Evolutionary conservation across 1,284 basidiomycete genomes (phyloP).

Genomic region (Pseudozyma pruni): DNA sequence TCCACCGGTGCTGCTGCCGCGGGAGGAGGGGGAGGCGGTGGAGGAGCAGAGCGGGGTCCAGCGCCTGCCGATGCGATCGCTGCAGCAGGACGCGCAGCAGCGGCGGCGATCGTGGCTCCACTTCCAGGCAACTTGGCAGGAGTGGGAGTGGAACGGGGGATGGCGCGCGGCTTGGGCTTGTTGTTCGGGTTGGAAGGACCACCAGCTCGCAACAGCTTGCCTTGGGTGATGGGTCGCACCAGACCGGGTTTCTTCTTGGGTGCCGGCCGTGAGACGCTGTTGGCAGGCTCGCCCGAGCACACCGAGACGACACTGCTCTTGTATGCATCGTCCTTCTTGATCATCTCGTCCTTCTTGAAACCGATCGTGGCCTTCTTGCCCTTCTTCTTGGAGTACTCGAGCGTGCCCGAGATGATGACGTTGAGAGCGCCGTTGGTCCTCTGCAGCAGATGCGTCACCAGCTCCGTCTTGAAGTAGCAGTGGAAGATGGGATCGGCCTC

Average conservation of each 20-base stretch:
- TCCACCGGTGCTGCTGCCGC: conserved; percentile 65
- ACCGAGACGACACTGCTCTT: conserved; percentile 94
- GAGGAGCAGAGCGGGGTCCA: conserved; percentile 31
- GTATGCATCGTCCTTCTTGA: conserved; percentile 83
- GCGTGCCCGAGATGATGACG: conserved; percentile 69
- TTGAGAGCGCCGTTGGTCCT: conserved; percentile 81
- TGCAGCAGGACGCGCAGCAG: conserved; percentile 15
- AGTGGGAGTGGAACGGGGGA: conserved; percentile 38
- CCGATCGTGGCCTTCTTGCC: conserved; percentile 91
- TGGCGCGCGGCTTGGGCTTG: conserved; percentile 59
- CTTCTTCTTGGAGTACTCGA: conserved; percentile 89
- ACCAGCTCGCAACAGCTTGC: conserved; percentile 81
- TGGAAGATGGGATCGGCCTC: conserved; percentile 96
- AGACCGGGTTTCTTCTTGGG: conserved; percentile 87
- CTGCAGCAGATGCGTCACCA: conserved; percentile 83
- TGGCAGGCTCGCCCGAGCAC: conserved; percentile 84
- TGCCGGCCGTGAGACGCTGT: conserved; percentile 81
- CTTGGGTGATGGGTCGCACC: conserved; percentile 83
- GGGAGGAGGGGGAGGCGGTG: conserved; percentile 71
- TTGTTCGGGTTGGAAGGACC: conserved; percentile 72
- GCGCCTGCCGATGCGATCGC: conserved; percentile 53
- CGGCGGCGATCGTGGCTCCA: conserved; percentile 7
- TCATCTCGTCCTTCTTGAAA: conserved; percentile 87
- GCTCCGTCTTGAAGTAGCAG: conserved; percentile 95
- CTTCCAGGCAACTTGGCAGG: conserved; percentile 36